Evolutionary conservation across 169 alveolate genomes (phyloP), one percentile per base, ranked within the genome.

Genomic region (Plasmodium vinckei): DNA sequence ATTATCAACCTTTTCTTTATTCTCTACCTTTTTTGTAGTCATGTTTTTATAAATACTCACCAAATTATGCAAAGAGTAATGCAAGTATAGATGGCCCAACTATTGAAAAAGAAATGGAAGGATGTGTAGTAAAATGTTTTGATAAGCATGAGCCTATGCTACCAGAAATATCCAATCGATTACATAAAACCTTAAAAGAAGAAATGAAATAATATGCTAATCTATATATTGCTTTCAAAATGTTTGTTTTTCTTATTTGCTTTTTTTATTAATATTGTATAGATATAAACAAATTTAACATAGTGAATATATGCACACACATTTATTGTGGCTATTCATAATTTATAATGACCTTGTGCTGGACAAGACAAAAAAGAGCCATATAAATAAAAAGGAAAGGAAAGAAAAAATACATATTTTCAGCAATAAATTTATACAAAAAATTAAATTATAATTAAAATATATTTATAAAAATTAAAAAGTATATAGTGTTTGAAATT

Each of bases 41-140:
- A 33, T 69, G 60, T 10, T 53, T 46, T 49, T 87, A 92, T 87
- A 72, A 91, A 39, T 92, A 92, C 44, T 73, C 92, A 1, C 87
- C 92, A 21, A 70, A 92, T 82, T 92, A 87, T 68, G 90, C 95
- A 42, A 86, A 91, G 63, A 57, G 89, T 72, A 51, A 54, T 42
- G 71, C 93, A 0, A 72, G 71, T 60, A 33, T 63, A n/a, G 72
- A 77, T 25, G 94, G 91, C 0, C 87, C 89, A 10, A 65, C 89
- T 21, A 73, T 89, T 12, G 93, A 82, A 47, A 65, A 86, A 61
- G 92, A 88, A 59, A 93, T 93, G 94, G 95, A 93, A 63, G 72
- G 94, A 15, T 93, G 95, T 56, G 95, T 94, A 33, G 93, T 93
- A 7, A 82, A 93, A 69, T 93, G 95, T 44, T 93, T 91, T 87